These are phyloP conservation scores for Ulmus americana DNA, from an alignment of 331 rosid species.

Conservation along the genomic window DNA sequence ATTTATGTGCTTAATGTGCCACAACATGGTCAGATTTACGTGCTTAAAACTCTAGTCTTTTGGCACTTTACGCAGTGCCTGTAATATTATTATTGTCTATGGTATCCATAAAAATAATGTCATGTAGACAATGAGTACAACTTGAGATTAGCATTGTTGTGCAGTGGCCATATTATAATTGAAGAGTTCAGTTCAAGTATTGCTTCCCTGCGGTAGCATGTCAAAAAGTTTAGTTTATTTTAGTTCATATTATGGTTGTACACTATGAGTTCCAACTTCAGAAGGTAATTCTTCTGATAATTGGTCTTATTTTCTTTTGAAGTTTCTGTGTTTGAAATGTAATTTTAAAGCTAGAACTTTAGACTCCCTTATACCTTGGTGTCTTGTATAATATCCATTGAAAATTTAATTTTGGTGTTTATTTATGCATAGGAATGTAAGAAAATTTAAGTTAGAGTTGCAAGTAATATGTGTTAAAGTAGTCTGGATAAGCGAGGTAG, in stretches of 20 bases:
- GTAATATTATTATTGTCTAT: neutral
- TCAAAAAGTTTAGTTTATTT: no score
- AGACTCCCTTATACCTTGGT: neutral
- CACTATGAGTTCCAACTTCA: neutral
- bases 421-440: neutral
- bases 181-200: no score
- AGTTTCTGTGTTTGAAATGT: constrained; percentile 2
- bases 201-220: no score
- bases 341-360: neutral
- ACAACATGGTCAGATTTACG: no score
- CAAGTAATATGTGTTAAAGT: constrained; percentile 2
- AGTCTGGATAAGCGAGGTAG: constrained; percentile 6
- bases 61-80: no score
- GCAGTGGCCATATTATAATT: neutral
- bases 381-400: neutral
- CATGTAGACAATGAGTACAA: neutral
- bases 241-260: no score
- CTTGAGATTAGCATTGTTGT: neutral
- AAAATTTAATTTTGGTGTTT: neutral
- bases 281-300: constrained; percentile 51
- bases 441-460: constrained; percentile 6
- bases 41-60: no score
- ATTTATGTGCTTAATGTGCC: no score
- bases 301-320: constrained; percentile 18
- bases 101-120: neutral